These are phyloP conservation scores for Acanthamoeba lenticulata DNA, from an alignment of 208 protist species.

Conservation along the genomic window DNA sequence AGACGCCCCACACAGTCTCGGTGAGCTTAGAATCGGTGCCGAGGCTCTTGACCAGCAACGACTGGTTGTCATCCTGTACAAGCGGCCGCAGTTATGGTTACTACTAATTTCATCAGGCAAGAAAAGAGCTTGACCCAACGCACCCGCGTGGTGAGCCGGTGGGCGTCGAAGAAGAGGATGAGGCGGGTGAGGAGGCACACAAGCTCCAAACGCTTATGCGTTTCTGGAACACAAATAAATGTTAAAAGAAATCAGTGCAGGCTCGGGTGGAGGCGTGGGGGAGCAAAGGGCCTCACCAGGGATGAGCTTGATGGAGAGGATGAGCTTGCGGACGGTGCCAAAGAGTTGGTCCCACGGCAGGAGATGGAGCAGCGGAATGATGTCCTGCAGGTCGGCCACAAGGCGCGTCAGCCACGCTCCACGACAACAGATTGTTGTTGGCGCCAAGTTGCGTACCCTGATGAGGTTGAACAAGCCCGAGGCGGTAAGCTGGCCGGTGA, in stretches of 20 bases:
- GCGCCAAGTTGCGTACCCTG: no score
- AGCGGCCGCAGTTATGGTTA: no score
- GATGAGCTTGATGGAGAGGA: not conserved
- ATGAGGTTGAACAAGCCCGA: conserved; percentile 14
- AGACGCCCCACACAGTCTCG: not conserved
- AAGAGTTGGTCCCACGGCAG: not conserved
- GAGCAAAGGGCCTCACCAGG: not conserved
- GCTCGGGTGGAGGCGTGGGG: not conserved
- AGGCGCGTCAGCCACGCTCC: no score
- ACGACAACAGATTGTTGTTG: no score
- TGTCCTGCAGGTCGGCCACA: no score
- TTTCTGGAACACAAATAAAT: not conserved
- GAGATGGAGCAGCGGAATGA: not conserved
- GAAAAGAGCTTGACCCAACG: no score
- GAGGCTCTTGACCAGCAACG: not conserved
- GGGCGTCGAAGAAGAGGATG: conserved; percentile 32
- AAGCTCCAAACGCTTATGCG: conserved; percentile 40
- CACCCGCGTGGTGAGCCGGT: no score
- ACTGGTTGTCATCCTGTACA: not conserved
- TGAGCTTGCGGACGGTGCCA: not conserved
- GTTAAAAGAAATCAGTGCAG: not conserved
- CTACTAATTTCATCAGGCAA: no score
- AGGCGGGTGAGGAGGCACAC: not conserved
- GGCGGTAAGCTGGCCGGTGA: not conserved
- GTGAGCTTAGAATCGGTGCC: not conserved